These are phyloP conservation scores for Talaromyces sp. DNA, from an alignment of 2,329 filamentous ascomycete genomes.

Conservation along the genomic window DNA sequence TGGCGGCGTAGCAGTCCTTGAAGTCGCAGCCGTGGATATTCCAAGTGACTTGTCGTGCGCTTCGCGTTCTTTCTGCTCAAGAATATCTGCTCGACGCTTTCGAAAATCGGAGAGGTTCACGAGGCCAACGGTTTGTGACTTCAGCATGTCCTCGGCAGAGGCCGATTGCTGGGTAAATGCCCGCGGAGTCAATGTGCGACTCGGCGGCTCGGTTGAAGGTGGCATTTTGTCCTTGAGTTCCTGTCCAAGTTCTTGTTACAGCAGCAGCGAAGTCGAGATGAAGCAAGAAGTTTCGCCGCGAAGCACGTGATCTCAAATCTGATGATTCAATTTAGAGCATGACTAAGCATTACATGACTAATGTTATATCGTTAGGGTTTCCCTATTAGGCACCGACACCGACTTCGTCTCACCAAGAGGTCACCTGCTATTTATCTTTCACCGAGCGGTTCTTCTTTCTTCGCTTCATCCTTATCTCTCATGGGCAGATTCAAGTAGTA, in stretches of 20 bases:
- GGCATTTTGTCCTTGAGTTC: conserved; percentile 5
- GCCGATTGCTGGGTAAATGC: conserved; percentile 69
- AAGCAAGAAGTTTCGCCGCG: neutral
- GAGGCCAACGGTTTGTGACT: conserved; percentile 82
- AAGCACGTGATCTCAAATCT: neutral
- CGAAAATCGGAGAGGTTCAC: conserved; percentile 91
- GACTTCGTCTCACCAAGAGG: too few relatives aligned
- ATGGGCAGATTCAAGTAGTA: too few relatives aligned
- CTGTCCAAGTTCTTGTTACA: neutral
- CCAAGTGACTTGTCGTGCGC: conserved; percentile 58
- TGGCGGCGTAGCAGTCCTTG: conserved; percentile 48
- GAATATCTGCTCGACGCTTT: conserved; percentile 89
- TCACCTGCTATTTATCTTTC: too few relatives aligned
- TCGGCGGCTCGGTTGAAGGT: conserved; percentile 29
- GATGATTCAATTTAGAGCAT: neutral
- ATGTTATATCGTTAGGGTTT: too few relatives aligned
- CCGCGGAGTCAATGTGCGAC: conserved; percentile 40
- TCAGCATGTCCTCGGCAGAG: conserved; percentile 74
- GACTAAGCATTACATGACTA: neutral
- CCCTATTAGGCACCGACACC: too few relatives aligned
- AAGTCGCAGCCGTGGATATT: conserved; percentile 37
- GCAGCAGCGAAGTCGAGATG: neutral
- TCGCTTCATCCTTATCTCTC: too few relatives aligned
- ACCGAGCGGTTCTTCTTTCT: too few relatives aligned
- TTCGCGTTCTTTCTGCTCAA: conserved; percentile 84